Evolutionary conservation across 202 grass and related monocot species (phyloP).

Genomic region (Panicum virgatum): DNA sequence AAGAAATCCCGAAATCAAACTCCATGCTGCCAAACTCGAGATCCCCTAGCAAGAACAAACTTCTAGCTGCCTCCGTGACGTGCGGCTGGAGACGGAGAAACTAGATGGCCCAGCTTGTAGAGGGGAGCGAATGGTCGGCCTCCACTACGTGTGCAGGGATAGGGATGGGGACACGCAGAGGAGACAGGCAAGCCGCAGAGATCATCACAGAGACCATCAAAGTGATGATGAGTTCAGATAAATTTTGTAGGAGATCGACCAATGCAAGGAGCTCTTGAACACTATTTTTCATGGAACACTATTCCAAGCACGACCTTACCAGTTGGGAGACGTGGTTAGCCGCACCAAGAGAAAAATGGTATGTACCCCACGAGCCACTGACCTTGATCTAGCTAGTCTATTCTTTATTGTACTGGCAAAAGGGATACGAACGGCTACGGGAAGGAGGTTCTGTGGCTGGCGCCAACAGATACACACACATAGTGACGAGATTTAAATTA

Average conservation of each 20-base stretch:
- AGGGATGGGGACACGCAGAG: no score
- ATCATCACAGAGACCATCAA: no score
- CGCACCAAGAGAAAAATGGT: constrained; percentile 1
- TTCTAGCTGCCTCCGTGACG: no score
- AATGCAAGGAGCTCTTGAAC: not conserved
- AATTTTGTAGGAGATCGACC: not conserved
- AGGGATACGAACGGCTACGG: constrained; percentile 10
- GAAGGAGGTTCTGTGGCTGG: not conserved
- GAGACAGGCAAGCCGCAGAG: no score
- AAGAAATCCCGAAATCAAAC: no score
- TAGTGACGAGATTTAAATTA: not conserved
- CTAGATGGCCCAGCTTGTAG: no score
- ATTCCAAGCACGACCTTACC: not conserved
- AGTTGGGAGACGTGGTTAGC: constrained; percentile 8
- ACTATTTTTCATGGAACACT: not conserved
- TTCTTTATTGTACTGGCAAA: constrained; percentile 17
- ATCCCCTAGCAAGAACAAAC: no score
- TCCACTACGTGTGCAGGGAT: no score
- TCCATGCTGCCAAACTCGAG: no score
- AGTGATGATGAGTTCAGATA: not conserved
- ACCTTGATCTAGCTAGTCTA: not conserved
- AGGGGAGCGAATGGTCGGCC: no score
- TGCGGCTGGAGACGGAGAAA: no score
- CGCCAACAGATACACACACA: not conserved
- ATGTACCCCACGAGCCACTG: constrained; percentile 7